Conservation (phyloP, 148 eudicot genomes). For the Persicaria maculosa region DNA sequence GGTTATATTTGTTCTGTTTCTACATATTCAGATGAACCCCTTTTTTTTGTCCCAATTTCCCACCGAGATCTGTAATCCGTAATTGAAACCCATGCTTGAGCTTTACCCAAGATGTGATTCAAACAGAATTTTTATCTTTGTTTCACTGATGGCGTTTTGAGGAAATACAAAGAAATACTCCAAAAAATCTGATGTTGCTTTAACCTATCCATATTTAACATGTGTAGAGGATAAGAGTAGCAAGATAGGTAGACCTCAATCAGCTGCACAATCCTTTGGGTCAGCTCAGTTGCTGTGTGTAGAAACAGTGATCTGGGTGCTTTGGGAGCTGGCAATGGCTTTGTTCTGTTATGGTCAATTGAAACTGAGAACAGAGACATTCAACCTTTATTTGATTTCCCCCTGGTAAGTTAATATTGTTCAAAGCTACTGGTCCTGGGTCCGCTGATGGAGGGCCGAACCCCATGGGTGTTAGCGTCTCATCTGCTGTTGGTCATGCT, state of each 20-base stretch:
- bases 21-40: neutral
- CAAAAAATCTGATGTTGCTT: neutral
- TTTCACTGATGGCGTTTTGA: neutral
- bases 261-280: too few relatives aligned
- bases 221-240: conserved; percentile 33
- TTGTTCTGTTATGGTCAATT: too few relatives aligned
- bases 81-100: neutral
- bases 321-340: too few relatives aligned
- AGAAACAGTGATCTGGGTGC: too few relatives aligned
- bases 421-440: conserved; percentile 80
- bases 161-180: too few relatives aligned
- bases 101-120: neutral
- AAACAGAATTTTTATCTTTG: neutral
- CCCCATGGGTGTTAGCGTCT: too few relatives aligned
- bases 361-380: too few relatives aligned
- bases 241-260: conserved; percentile 22
- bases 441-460: too few relatives aligned
- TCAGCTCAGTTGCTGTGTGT: too few relatives aligned
- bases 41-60: conserved; percentile 6
- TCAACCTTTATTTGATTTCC: too few relatives aligned
- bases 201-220: neutral
- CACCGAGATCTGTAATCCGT: neutral
- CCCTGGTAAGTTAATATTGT: too few relatives aligned
- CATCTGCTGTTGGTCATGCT: too few relatives aligned
- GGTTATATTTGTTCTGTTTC: neutral